phyloP scores from a whole-genome alignment of 306 rosid species.

The Gynostemma pentaphyllum region DNA sequence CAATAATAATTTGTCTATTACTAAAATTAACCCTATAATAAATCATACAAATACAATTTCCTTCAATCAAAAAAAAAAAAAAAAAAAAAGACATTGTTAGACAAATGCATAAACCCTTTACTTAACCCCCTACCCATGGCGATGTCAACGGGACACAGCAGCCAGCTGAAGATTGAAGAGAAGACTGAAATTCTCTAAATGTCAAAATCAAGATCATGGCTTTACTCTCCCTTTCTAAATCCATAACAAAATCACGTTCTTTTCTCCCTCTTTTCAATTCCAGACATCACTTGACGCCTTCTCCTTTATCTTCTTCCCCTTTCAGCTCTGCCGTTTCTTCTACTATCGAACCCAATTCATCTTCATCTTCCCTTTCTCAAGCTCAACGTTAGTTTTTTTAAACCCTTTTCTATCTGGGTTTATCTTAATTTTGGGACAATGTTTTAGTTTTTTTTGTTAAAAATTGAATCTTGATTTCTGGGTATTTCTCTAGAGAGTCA shows the following conservation, averaged over 20 bases:
- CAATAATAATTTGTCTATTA: too few species aligned
- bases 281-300: slow-evolving; percentile 2
- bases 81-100: too few species aligned
- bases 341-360: slow-evolving; percentile 21
- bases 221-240: slow-evolving; percentile 27
- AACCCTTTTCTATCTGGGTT: slow-evolving; percentile 4
- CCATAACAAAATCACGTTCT: slow-evolving; percentile 30
- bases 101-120: slow-evolving; percentile 33
- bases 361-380: slow-evolving; percentile 37
- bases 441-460: neutral
- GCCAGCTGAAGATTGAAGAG: slow-evolving; percentile 4
- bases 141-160: neutral
- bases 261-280: slow-evolving; percentile 6
- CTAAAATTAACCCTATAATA: too few species aligned
- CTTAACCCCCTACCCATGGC: neutral
- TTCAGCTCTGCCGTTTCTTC: slow-evolving; percentile 29
- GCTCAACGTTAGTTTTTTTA: slow-evolving; percentile 26
- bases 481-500: slow-evolving; percentile 16
- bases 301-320: slow-evolving; percentile 14
- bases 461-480: neutral
- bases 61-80: too few species aligned
- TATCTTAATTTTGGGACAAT: neutral
- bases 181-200: slow-evolving; percentile 4
- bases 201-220: slow-evolving; percentile 25
- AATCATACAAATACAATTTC: too few species aligned